These are phyloP conservation scores for Quercus agrifolia DNA, from an alignment of 306 rosid species.

Conservation along the genomic window DNA sequence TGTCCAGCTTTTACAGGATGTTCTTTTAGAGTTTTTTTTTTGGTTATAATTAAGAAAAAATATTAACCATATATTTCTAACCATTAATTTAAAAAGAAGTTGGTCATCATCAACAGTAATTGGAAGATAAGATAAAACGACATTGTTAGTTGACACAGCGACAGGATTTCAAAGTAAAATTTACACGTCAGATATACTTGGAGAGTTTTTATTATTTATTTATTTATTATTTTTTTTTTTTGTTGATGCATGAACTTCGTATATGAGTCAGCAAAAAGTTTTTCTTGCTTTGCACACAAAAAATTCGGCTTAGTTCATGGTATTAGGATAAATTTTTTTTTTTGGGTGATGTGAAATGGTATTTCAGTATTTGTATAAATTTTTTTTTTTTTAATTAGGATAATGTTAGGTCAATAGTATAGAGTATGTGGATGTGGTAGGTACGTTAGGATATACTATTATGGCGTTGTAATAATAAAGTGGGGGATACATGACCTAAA, in stretches of 20 bases:
- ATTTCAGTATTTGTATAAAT: too few relatives aligned
- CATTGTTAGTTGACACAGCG: not conserved
- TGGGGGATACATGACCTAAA: conserved; percentile 34
- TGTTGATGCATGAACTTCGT: not conserved
- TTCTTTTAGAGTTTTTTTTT: too few relatives aligned
- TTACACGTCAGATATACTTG: conserved; percentile 32
- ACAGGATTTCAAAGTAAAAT: not conserved
- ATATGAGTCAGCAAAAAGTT: conserved; percentile 22
- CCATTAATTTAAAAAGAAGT: too few relatives aligned
- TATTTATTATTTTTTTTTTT: too few relatives aligned
- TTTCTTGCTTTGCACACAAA: not conserved
- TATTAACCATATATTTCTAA: too few relatives aligned
- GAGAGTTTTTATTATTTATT: too few relatives aligned
- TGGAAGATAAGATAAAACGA: conserved; percentile 11
- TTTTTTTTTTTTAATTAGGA: not conserved
- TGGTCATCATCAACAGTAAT: not conserved
- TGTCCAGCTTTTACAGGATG: too few relatives aligned
- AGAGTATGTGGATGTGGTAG: not conserved
- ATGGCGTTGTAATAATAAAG: not conserved
- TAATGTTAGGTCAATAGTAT: conserved; percentile 20
- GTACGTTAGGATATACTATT: conserved; percentile 22
- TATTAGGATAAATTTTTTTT: conserved; percentile 5
- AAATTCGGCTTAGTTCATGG: not conserved
- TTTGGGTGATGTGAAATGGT: not conserved
- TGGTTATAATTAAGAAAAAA: too few relatives aligned